Evolutionary conservation across 306 rosid species (phyloP), one percentile per base, ranked within the genome.

Genomic region (Prinsepia uniflora): DNA sequence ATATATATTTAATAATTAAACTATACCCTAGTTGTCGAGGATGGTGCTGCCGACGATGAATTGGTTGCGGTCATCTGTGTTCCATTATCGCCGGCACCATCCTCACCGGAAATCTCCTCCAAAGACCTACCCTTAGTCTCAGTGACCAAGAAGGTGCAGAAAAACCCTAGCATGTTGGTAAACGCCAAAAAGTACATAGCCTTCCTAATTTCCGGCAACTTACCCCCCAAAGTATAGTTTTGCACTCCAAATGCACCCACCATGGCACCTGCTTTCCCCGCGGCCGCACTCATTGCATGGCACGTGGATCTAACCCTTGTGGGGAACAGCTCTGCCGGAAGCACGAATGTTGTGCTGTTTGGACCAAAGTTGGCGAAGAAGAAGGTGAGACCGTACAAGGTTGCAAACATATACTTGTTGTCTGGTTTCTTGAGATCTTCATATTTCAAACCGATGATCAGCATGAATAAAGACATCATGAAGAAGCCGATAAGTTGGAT

Each of bases 81-180:
- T 48, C 61, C 92, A 13, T 0, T 10, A 52, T 52, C 52, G 4
- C 55, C 18, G 11, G 73, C 73, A 0, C 79, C 87, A n/a, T 89
- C 96, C 67, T 89, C 97, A 0, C 92, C 97, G 0, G 89, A 92
- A 9, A 92, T 92, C 77, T 92, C 96, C 69, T 92, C 97, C 84
- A 89, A 18, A 0, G 96, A 89, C 20, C 91, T 47, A 0, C 97
- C 97, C 75, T 89, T 92, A 0, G 97, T 92, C 75, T 87, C 90
- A 0, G 86, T 81, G 8, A 92, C 85, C 67, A 89, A 65, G 76
- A 89, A 89, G 0, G 93, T 70, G 71, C 75, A 81, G 50, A 68
- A 78, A 76, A 89, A 89, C 15, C 97, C 93, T 5, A 86, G 0
- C 65, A 86, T 3, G 70, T 89, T 92, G 0, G 96, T 87, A 15